Base-by-base conservation (phyloP, 106 monocot species). In the Dioscorea alata region DNA sequence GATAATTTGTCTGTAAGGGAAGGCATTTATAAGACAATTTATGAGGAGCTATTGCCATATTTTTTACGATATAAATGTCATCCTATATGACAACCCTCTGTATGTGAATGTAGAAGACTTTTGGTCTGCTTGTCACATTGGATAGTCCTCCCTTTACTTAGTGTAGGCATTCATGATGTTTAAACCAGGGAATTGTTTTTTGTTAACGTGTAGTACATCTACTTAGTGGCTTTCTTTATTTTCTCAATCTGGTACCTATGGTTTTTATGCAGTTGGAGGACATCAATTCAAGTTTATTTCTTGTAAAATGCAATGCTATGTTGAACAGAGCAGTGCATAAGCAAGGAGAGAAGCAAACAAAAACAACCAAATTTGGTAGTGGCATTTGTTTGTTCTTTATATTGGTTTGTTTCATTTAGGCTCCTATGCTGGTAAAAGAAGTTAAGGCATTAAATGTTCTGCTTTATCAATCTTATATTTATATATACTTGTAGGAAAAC, bases 401-500 rank as follows among this genome's bases (percentile, higher is more conserved):
- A 78, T 62, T 96, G 35, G 89, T 96, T 60, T 91, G 96, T 82
- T 88, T 96, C 71, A 96, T 96, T 42, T 96, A 91, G 96, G 96
- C 96, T 23, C 96, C 96, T 68, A 96, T 96, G 96, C 61, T 92
- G 88, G 96, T 96, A 86, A 73, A 83, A 20, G 22, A n/a, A n/a
- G n/a, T 53, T 18, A 10, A 7, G 14, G 16, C 53, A 7, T 13
- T 53, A 13, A 18, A 4, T 53, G 4, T 16, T 53, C 53, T 53
- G n/a, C n/a, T n/a, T n/a, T n/a, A n/a, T 53, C 53, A 53, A 13
- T 53, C 14, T 53, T 13, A 53, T 18, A 53, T 18, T 13, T 7
- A 18, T 18, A 53, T 16, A n/a, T 53, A 16, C 2, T 4, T 53
- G 53, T 53, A 16, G 53, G 53, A 53, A 53, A 53, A 13, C 9